A percentile compares a stretch with the other conserved stretches of the same genome.
These are phyloP conservation scores for Umbellularia californica DNA, from an alignment of 164 flowering plant species.

Conservation along the genomic window DNA sequence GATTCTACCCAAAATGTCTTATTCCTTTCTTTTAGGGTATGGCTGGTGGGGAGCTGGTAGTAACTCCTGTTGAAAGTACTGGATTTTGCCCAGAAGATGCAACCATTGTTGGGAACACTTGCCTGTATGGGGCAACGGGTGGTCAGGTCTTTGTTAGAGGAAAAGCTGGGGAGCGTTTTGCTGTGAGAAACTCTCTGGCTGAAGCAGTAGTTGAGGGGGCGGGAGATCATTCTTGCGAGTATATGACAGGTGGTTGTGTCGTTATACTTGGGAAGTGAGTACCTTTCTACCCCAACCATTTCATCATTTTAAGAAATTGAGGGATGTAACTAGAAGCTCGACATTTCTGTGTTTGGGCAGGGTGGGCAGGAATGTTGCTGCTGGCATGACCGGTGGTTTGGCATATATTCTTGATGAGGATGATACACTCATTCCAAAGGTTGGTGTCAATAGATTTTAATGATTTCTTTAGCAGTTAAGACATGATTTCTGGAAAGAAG, in stretches of 20 bases:
- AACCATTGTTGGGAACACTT: slow-evolving; percentile 93
- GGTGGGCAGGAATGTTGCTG: slow-evolving; percentile 96
- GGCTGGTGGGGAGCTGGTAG: slow-evolving; percentile 96
- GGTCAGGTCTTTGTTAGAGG: slow-evolving; percentile 93
- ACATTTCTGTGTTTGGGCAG: slow-evolving; percentile 30
- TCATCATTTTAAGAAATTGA: neutral
- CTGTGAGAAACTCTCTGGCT: slow-evolving; percentile 95
- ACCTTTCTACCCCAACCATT: slow-evolving; percentile 2
- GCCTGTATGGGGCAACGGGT: slow-evolving; percentile 97
- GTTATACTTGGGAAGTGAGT: slow-evolving; percentile 95
- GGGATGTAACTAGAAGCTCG: neutral
- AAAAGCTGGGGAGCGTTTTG: slow-evolving; percentile 97
- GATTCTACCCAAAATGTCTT: neutral
- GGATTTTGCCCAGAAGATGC: slow-evolving; percentile 94
- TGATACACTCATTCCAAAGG: slow-evolving; percentile 88
- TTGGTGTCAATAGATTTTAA: slow-evolving; percentile 18
- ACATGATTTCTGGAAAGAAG: neutral
- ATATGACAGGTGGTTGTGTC: slow-evolving; percentile 99
- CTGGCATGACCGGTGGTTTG: slow-evolving; percentile 99
- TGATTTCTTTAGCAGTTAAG: neutral
- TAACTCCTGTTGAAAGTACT: slow-evolving; percentile 69
- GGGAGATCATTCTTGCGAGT: slow-evolving; percentile 97
- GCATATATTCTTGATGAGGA: slow-evolving; percentile 95
- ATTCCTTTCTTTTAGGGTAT: slow-evolving; percentile 51
- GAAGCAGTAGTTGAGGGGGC: slow-evolving; percentile 96